A percentile compares a stretch with the other conserved stretches of the same genome.
phyloP scores from a whole-genome alignment of 1,139 yeast genomes.

The Pichia sp. region DNA sequence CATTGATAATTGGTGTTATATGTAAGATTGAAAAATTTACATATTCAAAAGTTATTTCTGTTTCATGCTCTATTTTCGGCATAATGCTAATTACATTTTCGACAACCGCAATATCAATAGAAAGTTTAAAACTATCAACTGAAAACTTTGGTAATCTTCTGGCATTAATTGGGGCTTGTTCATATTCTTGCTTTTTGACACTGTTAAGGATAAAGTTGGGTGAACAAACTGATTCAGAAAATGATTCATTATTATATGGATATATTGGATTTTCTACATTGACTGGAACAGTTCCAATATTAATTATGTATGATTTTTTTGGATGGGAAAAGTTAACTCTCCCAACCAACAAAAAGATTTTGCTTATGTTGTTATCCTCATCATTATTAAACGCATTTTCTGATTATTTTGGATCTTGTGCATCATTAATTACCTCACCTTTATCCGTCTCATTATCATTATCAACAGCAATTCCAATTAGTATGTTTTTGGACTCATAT shows the following conservation, averaged over 20 bases:
- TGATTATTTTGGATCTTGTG: conserved; percentile 44
- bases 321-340: conserved; percentile 38
- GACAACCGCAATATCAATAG: not conserved
- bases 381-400: conserved; percentile 44
- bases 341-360: conserved; percentile 37
- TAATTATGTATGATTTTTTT: conserved; percentile 32
- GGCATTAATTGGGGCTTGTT: conserved; percentile 42
- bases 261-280: conserved; percentile 41
- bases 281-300: conserved; percentile 35
- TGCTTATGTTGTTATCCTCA: conserved; percentile 37
- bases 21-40: conserved; percentile 40
- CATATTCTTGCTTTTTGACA: conserved; percentile 42
- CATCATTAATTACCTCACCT: conserved; percentile 50
- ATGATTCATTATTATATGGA: conserved; percentile 45
- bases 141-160: conserved; percentile 42
- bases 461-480: conserved; percentile 48
- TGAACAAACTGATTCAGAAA: conserved; percentile 36
- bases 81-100: conserved; percentile 43
- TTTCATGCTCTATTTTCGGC: conserved; percentile 41
- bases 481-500: conserved; percentile 37
- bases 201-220: conserved; percentile 42
- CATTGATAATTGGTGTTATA: conserved; percentile 39
- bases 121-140: conserved; percentile 2
- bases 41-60: conserved; percentile 39
- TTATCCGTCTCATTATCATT: conserved; percentile 46